phyloP scores from a whole-genome alignment of 1,284 basidiomycete genomes.

The Psilocybe mexicana region DNA sequence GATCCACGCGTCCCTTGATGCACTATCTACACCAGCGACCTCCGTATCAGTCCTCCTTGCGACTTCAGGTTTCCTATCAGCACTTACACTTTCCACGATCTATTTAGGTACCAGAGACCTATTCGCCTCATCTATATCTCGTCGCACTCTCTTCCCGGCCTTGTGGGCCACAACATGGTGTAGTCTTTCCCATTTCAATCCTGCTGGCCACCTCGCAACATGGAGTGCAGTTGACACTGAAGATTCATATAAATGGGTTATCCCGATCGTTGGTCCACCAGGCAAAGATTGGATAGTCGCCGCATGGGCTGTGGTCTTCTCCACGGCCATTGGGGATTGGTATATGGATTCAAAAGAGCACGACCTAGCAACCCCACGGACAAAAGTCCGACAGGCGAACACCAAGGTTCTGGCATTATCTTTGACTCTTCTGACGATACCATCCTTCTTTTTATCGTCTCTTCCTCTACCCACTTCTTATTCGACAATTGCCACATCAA shows the following conservation, averaged over 20 bases:
- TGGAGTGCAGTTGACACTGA: conserved; percentile 63
- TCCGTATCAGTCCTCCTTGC: conserved; percentile 48
- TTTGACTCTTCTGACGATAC: conserved; percentile 52
- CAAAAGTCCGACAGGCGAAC: background rate
- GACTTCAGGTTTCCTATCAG: conserved; percentile 45
- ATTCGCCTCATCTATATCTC: conserved; percentile 39
- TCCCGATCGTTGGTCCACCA: conserved; percentile 53
- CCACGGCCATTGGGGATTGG: conserved; percentile 54
- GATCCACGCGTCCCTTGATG: conserved; percentile 48
- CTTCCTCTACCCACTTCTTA: conserved; percentile 45
- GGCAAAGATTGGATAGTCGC: conserved; percentile 71
- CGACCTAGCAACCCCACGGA: conserved; percentile 19
- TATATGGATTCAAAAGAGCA: conserved; percentile 47
- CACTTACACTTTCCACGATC: conserved; percentile 41
- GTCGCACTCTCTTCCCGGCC: conserved; percentile 61
- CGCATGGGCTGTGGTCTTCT: conserved; percentile 67
- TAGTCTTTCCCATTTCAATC: conserved; percentile 50
- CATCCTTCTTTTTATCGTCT: conserved; percentile 48
- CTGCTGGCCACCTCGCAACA: conserved; percentile 66
- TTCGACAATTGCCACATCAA: conserved; percentile 38
- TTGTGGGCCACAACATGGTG: conserved; percentile 68
- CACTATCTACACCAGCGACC: conserved; percentile 51
- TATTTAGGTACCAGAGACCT: conserved; percentile 39
- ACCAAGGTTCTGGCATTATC: conserved; percentile 37
- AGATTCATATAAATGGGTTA: conserved; percentile 62